Percentiles rank a stretch among this genome's conserved stretches.
phyloP scores from a whole-genome alignment of 73 alveolate species.

The Paramecium sexaurelia region DNA sequence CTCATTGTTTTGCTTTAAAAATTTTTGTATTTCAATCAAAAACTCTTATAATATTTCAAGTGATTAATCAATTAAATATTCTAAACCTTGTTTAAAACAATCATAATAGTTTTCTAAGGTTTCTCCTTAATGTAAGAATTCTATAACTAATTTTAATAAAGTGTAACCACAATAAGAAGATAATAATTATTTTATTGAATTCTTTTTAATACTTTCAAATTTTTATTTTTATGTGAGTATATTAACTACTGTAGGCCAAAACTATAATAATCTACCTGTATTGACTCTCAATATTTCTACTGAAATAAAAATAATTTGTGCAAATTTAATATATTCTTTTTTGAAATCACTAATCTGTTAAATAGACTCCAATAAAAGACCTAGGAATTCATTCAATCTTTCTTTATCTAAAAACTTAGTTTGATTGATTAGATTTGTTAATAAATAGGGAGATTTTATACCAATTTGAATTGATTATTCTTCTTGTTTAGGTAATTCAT shows the following conservation, averaged over 20 bases:
- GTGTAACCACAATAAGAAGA: constrained; percentile 19
- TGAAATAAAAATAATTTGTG: constrained; percentile 15
- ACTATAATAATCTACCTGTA: constrained; percentile 23
- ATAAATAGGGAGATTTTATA: background rate
- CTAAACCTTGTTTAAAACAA: constrained; percentile 14
- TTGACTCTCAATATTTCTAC: constrained; percentile 47
- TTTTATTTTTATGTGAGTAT: background rate
- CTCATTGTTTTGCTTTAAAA: background rate
- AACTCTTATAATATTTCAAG: constrained; percentile 26
- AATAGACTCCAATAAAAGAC: background rate
- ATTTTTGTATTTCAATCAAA: background rate
- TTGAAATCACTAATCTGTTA: background rate
- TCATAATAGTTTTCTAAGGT: background rate
- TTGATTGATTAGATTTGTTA: background rate
- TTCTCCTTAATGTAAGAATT: constrained; percentile 25
- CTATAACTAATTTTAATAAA: constrained; percentile 5
- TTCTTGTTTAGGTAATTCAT: background rate
- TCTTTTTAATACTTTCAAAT: constrained; percentile 22
- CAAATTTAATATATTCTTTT: constrained; percentile 13
- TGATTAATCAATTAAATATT: background rate
- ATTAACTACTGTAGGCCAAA: constrained; percentile 27
- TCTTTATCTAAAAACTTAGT: constrained; percentile 22
- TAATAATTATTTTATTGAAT: background rate
- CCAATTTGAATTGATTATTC: background rate
- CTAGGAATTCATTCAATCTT: constrained; percentile 44